These are phyloP conservation scores for Desmodesmus armatus DNA, from an alignment of 139 green algal species.

Conservation along the genomic window DNA sequence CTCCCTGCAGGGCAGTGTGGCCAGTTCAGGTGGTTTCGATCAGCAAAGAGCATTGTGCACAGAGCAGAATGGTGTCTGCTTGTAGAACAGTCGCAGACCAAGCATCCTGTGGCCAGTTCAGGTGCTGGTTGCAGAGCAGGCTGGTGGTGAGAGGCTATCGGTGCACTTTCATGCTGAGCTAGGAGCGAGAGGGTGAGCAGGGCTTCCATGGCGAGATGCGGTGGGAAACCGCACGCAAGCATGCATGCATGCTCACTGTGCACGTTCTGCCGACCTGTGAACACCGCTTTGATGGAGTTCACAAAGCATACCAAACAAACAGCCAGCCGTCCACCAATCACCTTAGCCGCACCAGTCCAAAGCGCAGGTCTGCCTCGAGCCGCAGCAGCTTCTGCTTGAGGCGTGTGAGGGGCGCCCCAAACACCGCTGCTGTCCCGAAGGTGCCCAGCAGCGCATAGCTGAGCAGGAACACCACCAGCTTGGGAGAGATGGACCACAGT, in stretches of 20 bases:
- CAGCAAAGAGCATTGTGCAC: background rate
- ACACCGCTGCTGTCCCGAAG: conserved; percentile 79
- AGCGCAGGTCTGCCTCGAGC: conserved; percentile 89
- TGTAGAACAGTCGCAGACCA: too few species aligned
- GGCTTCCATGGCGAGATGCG: too few species aligned
- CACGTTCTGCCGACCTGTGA: background rate
- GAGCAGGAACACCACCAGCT: conserved; percentile 86
- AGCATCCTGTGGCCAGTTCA: too few species aligned
- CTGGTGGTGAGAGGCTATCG: too few species aligned
- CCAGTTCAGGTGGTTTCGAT: too few species aligned
- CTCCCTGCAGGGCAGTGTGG: conserved; percentile 62
- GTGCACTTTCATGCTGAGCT: too few species aligned
- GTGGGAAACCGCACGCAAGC: too few species aligned
- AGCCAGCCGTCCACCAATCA: background rate
- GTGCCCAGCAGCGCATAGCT: conserved; percentile 86
- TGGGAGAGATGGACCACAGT: conserved; percentile 77
- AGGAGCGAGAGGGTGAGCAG: too few species aligned
- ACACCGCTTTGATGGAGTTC: too few species aligned
- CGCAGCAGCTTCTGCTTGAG: conserved; percentile 76
- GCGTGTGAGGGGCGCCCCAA: conserved; percentile 82
- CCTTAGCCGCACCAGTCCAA: conserved; percentile 79
- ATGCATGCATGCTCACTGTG: background rate
- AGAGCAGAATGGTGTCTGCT: background rate
- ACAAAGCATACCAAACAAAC: too few species aligned
- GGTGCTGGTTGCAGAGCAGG: too few species aligned